Conservation (phyloP, 2,329 filamentous ascomycete genomes). For the Graphilbum ipis-grandicollis region DNA sequence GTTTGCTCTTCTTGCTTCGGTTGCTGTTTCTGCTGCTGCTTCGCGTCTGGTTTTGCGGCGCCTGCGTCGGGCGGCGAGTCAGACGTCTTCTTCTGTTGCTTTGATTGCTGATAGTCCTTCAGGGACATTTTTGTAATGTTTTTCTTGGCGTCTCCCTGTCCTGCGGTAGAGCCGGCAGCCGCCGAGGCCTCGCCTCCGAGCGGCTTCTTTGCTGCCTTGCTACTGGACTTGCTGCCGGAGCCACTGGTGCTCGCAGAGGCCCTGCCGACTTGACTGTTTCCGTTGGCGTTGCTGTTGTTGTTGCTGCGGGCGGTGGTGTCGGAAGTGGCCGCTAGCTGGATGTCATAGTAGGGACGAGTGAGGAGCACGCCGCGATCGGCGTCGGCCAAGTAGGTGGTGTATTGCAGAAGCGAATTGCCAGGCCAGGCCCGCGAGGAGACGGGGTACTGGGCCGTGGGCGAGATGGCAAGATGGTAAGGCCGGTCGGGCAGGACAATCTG, state of each 20-base stretch:
- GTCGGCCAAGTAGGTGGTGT: constrained; percentile 38
- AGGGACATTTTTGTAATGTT: constrained; percentile 31
- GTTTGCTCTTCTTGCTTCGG: no score
- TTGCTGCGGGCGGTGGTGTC: neutral
- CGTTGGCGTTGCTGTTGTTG: neutral
- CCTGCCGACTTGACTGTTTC: no score
- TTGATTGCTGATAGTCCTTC: constrained; percentile 39
- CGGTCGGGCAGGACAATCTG: constrained; percentile 10
- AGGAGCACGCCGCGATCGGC: constrained; percentile 39
- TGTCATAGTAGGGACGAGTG: constrained; percentile 39
- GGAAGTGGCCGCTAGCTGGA: constrained; percentile 28
- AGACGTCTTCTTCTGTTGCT: constrained; percentile 26
- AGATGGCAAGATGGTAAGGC: constrained; percentile 32
- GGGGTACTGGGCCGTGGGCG: constrained; percentile 28
- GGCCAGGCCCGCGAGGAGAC: constrained; percentile 25
- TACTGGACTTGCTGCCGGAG: neutral
- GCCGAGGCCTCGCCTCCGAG: no score
- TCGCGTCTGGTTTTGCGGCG: constrained; percentile 1
- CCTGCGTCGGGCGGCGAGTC: constrained; percentile 2
- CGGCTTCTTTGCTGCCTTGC: neutral
- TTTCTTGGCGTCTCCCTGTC: constrained; percentile 16
- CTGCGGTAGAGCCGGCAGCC: constrained; percentile 9
- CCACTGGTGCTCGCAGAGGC: neutral
- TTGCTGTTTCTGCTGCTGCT: neutral
- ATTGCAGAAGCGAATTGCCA: constrained; percentile 29